Conservation (phyloP, 2,329 filamentous ascomycete species). For the Phialocephala sp. region DNA sequence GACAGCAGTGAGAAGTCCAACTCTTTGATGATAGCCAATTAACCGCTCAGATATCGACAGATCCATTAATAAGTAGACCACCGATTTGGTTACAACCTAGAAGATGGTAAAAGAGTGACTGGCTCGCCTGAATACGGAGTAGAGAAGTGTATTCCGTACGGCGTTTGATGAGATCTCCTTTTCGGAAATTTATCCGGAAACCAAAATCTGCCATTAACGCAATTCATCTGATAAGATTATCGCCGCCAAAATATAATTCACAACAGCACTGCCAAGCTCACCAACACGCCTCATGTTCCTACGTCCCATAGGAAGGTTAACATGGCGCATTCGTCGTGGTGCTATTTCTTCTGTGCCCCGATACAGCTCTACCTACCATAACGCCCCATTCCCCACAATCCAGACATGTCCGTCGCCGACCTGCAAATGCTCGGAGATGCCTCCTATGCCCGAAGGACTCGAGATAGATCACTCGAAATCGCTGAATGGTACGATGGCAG, state of each 20-base stretch:
- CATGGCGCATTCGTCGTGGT: slow-evolving; percentile 25
- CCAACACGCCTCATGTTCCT: slow-evolving; percentile 31
- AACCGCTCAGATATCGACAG: background rate
- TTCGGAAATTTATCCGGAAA: background rate
- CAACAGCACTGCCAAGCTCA: slow-evolving; percentile 1
- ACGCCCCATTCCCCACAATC: slow-evolving; percentile 38
- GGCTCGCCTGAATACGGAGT: too few species aligned
- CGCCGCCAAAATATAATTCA: background rate
- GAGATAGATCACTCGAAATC: slow-evolving; percentile 75
- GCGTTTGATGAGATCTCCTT: background rate
- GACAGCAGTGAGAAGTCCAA: background rate
- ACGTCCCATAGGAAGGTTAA: slow-evolving; percentile 26
- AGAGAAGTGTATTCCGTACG: background rate
- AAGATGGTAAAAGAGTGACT: background rate
- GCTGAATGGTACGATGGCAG: slow-evolving; percentile 77
- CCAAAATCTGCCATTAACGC: background rate
- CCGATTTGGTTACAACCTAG: background rate
- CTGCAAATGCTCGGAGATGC: slow-evolving; percentile 74
- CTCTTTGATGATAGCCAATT: background rate
- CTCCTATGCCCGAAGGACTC: slow-evolving; percentile 67
- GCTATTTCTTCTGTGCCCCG: background rate
- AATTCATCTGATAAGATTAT: slow-evolving; percentile 9
- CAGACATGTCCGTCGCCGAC: slow-evolving; percentile 72
- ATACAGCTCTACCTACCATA: slow-evolving; percentile 16
- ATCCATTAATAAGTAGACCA: background rate